Percentiles rank a stretch among this genome's conserved stretches.
phyloP scores from a whole-genome alignment of 148 eudicot genomes.

The Nyssa sinensis region DNA sequence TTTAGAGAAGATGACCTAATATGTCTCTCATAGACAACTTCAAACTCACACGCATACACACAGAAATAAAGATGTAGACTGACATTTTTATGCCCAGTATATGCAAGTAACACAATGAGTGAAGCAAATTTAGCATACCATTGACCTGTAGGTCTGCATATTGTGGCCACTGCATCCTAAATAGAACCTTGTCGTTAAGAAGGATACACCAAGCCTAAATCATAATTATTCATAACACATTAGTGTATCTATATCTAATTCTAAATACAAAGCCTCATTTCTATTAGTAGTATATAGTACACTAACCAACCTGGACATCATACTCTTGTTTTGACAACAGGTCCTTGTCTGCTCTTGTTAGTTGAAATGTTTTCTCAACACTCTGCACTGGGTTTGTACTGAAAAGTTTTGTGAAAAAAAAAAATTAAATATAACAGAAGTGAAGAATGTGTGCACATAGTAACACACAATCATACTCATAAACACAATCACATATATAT shows the following conservation, averaged over 20 bases:
- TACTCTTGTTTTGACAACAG: conserved; percentile 59
- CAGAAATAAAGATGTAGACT: neutral
- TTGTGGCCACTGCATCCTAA: conserved; percentile 95
- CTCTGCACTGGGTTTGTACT: conserved; percentile 70
- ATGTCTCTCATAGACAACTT: neutral
- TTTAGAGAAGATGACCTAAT: neutral
- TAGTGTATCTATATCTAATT: neutral
- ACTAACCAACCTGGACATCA: conserved; percentile 72
- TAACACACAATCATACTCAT: neutral
- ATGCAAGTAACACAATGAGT: neutral
- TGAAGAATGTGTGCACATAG: neutral
- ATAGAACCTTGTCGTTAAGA: conserved; percentile 81
- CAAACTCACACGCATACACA: neutral
- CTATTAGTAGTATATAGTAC: neutral
- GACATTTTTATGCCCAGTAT: too few species aligned
- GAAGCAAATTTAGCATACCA: conserved; percentile 44
- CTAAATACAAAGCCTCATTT: neutral
- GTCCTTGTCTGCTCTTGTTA: conserved; percentile 62
- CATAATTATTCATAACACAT: conserved; percentile 4
- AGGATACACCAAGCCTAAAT: conserved; percentile 94
- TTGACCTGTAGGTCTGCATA: conserved; percentile 83
- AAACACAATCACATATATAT: neutral
- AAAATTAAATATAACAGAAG: neutral
- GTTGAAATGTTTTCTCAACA: conserved; percentile 64
- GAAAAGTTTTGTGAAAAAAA: conserved; percentile 22